Conservation (phyloP, 2,329 filamentous ascomycete species). For the Calonectria pseudoreteaudii region DNA sequence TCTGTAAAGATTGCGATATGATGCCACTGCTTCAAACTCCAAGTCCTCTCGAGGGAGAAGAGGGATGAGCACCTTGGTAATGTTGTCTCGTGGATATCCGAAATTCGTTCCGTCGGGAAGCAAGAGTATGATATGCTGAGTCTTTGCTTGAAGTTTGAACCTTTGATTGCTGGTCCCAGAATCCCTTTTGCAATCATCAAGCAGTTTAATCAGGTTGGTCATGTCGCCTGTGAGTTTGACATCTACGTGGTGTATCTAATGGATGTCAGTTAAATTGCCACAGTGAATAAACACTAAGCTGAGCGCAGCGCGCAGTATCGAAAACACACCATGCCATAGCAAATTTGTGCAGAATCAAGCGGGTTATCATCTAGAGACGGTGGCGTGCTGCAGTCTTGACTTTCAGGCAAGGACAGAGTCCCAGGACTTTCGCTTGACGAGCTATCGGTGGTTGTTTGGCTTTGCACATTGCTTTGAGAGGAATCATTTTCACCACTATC, state of each 20-base stretch:
- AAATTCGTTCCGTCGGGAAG: constrained; percentile 4
- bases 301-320: neutral
- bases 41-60: neutral
- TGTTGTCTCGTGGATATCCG: neutral
- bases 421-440: neutral
- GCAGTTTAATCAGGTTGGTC: neutral
- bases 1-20: constrained; percentile 29
- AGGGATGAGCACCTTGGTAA: neutral
- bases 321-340: constrained; percentile 23
- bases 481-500: neutral
- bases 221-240: constrained; percentile 25
- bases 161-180: neutral
- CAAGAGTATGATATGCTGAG: neutral
- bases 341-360: neutral
- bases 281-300: neutral
- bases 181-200: neutral
- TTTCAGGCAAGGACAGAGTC: neutral
- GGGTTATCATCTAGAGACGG: neutral
- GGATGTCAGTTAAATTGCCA: neutral
- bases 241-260: constrained; percentile 7
- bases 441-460: neutral
- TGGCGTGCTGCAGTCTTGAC: neutral
- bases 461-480: neutral
- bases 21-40: constrained; percentile 25
- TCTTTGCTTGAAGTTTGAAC: neutral